phyloP scores from a whole-genome alignment of 2,329 filamentous ascomycete genomes.

The Chaetomium olivaceum region DNA sequence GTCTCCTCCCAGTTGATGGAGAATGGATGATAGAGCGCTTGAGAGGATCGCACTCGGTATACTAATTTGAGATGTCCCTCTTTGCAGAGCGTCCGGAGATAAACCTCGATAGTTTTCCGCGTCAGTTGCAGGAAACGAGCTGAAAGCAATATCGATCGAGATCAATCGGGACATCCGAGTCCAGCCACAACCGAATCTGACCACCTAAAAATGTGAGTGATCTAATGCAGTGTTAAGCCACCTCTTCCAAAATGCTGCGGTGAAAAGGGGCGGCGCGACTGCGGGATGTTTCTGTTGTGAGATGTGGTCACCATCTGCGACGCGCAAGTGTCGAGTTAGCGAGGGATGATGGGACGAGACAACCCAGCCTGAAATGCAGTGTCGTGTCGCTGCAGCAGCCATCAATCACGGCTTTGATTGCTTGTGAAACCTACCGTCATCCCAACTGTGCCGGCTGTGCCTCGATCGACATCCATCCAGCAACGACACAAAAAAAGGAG shows the following conservation, averaged over 20 bases:
- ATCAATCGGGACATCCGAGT: slow-evolving; percentile 8
- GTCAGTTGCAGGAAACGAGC: background rate
- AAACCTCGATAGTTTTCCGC: background rate
- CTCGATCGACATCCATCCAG: slow-evolving; percentile 10
- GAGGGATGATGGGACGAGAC: background rate
- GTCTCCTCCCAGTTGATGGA: background rate
- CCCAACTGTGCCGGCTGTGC: slow-evolving; percentile 5
- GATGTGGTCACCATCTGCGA: background rate
- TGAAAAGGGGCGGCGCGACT: slow-evolving; percentile 5
- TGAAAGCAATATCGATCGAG: background rate
- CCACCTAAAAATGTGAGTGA: slow-evolving; percentile 15
- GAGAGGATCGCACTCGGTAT: background rate
- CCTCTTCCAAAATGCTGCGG: background rate
- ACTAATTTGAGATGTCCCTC: background rate
- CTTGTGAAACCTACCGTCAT: slow-evolving; percentile 19
- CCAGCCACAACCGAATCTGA: slow-evolving; percentile 11
- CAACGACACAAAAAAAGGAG: slow-evolving; percentile 9
- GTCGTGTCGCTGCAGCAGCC: slow-evolving; percentile 1
- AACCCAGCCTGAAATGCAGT: slow-evolving; percentile 1
- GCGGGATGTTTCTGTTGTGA: slow-evolving; percentile 1
- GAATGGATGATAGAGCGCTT: background rate
- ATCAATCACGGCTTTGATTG: background rate
- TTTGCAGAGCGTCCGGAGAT: background rate
- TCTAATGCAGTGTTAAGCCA: slow-evolving; percentile 9
- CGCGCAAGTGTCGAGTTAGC: background rate